Evolutionary conservation across 805 yeast genomes (phyloP), one percentile per base, ranked within the genome.

Genomic region (Lachancea kluyveri): DNA sequence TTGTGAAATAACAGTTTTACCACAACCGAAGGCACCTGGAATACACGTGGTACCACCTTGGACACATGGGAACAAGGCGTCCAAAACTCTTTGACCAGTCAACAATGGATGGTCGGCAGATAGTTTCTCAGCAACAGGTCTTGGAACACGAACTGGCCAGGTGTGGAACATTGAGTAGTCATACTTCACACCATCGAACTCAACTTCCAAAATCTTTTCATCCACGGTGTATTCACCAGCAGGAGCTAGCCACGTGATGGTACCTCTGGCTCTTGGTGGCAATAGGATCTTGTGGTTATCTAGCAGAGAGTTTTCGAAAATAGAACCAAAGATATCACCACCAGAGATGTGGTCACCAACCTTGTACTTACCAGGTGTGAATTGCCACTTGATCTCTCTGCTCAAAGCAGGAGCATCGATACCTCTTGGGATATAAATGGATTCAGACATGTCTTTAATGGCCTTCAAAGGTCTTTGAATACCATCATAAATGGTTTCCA

Each of bases 21-120:
- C 99, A 67, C 97, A 92, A 44, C 99, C 99, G 53, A 92, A 92
- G 43, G 99, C 99, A 67, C 99, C 99, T 28, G 99, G 99, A 61
- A 92, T 92, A 81, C 98, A 94, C 21, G 99, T 92, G 23, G 99
- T 92, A 70, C 99, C 99, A 68, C 99, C 99, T 71, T 92, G 98
- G 50, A 92, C 99, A 77, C 94, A 83, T 28, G 99, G 99, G 74
- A 92, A 92, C 45, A 92, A 74, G 18, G 98, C 80, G 65, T 92
- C 99, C 62, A 92, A 72, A 31, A 92, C 99, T 74, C 99, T 84
- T 71, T 92, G 99, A 54, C 99, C 99, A 12, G 99, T 92, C 52
- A 92, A 74, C 50, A 92, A 72, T 31, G 99, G 99, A 62, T 82
- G 76, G 64, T 90, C 92, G 25, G 98, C 97, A 40, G 94, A 68